Evolutionary conservation across 257 asterid genomes (phyloP).

Genomic region (Petunia axillaris): DNA sequence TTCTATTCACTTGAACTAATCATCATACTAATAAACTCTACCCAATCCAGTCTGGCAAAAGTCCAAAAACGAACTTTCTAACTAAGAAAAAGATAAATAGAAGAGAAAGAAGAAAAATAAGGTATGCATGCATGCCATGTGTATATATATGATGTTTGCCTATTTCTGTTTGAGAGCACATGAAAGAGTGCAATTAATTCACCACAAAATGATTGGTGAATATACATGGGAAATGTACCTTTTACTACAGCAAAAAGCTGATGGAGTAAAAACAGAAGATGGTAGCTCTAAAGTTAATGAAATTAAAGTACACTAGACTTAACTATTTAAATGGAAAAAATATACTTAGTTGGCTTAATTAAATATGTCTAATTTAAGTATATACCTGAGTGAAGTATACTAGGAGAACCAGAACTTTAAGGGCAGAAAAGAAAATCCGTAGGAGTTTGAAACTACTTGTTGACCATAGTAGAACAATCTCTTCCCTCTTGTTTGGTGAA

Average conservation of each 20-base stretch:
- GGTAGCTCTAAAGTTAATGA: neutral
- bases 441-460: conserved; percentile 45
- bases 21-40: too few species aligned
- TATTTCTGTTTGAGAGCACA: neutral
- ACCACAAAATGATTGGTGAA: neutral
- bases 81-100: too few species aligned
- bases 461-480: conserved; percentile 65
- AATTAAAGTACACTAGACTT: neutral
- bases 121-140: neutral
- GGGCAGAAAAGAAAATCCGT: conserved; percentile 46
- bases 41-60: too few species aligned
- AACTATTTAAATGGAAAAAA: too few species aligned
- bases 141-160: neutral
- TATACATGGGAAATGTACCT: neutral
- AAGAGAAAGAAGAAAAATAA: too few species aligned
- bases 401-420: conserved; percentile 53
- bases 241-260: neutral
- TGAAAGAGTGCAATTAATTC: neutral
- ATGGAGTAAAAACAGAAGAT: neutral
- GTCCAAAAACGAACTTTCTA: too few species aligned
- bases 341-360: too few species aligned
- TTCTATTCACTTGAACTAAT: too few species aligned
- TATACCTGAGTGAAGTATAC: conserved; percentile 68
- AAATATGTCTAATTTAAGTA: too few species aligned
- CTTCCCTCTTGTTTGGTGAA: conserved; percentile 41